Conservation (phyloP, 2,329 filamentous ascomycete genomes). For the Massarina eburnea region DNA sequence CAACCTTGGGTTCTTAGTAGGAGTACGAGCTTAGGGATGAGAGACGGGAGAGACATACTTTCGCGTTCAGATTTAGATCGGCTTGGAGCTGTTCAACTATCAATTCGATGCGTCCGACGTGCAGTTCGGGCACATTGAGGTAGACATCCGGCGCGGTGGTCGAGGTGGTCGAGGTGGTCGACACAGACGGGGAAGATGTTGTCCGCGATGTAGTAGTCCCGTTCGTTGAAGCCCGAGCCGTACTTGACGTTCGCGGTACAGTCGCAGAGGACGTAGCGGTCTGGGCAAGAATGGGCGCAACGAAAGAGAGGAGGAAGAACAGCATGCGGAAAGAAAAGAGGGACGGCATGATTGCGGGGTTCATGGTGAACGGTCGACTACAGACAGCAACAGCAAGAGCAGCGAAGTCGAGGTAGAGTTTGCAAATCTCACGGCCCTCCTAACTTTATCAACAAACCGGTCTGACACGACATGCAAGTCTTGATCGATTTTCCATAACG, state of each 20-base stretch:
- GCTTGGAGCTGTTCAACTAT: slow-evolving; percentile 61
- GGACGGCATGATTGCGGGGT: slow-evolving; percentile 34
- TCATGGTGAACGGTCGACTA: neutral
- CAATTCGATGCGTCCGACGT: slow-evolving; percentile 62
- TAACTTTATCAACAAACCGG: slow-evolving; percentile 22
- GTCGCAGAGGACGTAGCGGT: slow-evolving; percentile 21
- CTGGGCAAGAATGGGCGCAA: slow-evolving; percentile 31
- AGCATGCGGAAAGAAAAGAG: slow-evolving; percentile 36
- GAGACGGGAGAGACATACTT: slow-evolving; percentile 20
- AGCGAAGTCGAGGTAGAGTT: slow-evolving; percentile 18
- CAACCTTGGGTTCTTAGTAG: too few species aligned
- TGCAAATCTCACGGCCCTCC: slow-evolving; percentile 13
- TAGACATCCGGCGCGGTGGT: slow-evolving; percentile 59
- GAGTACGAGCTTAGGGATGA: too few species aligned
- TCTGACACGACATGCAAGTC: neutral
- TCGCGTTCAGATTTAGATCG: slow-evolving; percentile 62
- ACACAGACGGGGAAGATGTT: slow-evolving; percentile 26
- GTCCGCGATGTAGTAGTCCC: slow-evolving; percentile 12
- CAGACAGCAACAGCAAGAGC: slow-evolving; percentile 15
- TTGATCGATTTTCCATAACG: slow-evolving; percentile 17
- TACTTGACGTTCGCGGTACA: slow-evolving; percentile 33
- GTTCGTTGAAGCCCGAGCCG: slow-evolving; percentile 18
- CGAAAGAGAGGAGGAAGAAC: slow-evolving; percentile 31
- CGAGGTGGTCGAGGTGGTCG: slow-evolving; percentile 43
- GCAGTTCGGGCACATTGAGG: slow-evolving; percentile 60